These are phyloP conservation scores for Albifimbria verrucaria DNA, from an alignment of 2,329 filamentous ascomycete species.

Conservation along the genomic window DNA sequence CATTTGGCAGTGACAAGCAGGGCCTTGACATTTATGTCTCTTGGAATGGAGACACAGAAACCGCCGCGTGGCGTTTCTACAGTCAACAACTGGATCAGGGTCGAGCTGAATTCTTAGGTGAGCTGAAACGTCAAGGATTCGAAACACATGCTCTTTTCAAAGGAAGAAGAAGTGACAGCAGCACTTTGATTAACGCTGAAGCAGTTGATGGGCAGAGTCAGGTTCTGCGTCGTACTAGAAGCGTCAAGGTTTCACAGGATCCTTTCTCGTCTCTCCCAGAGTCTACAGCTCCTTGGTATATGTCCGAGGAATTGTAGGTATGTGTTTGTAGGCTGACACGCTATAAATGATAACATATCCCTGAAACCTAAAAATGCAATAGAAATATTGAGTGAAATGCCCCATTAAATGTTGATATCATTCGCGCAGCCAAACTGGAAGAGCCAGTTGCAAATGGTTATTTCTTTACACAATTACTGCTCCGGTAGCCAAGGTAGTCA, in stretches of 20 bases:
- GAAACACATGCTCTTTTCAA: background rate
- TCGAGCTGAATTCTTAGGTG: background rate
- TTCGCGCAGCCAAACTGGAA: too few species aligned
- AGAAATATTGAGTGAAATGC: too few species aligned
- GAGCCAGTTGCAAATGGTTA: too few species aligned
- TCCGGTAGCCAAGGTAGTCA: too few species aligned
- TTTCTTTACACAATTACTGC: too few species aligned
- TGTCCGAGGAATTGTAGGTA: background rate
- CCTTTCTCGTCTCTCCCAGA: background rate
- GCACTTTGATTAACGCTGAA: background rate
- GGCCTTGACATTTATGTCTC: constrained; percentile 7
- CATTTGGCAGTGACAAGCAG: constrained; percentile 7
- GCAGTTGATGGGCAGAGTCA: background rate
- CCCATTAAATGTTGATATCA: too few species aligned
- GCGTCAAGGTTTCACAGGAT: background rate
- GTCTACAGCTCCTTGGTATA: background rate
- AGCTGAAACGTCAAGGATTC: background rate
- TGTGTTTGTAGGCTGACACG: background rate
- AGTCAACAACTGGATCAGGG: background rate
- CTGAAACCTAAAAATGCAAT: too few species aligned
- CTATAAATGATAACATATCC: too few species aligned
- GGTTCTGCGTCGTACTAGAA: background rate
- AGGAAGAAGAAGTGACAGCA: background rate
- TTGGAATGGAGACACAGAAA: constrained; percentile 14
- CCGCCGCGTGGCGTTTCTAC: constrained; percentile 12